A percentile compares a stretch with the other conserved stretches of the same genome.
Conservation (phyloP, 495 filamentous ascomycete species). For the Alectoria sarmentosa region DNA sequence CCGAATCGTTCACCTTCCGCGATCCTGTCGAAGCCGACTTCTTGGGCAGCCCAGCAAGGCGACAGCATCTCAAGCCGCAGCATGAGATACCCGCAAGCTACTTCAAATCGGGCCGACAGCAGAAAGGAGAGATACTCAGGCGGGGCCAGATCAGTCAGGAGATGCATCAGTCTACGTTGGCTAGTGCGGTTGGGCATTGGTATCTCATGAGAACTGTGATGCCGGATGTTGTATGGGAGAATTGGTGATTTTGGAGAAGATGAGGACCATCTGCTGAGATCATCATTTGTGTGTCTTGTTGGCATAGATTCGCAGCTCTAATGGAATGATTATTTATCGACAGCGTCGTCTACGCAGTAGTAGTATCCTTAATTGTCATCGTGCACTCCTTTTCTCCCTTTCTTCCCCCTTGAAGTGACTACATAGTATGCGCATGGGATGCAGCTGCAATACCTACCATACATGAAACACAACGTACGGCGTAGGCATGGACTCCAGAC, state of each 20-base stretch:
- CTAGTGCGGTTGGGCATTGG: slow-evolving; percentile 81
- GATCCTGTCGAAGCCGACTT: slow-evolving; percentile 57
- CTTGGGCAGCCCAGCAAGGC: slow-evolving; percentile 61
- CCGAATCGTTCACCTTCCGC: slow-evolving; percentile 55
- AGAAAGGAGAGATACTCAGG: slow-evolving; percentile 41
- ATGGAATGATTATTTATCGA: too few relatives aligned
- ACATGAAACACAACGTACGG: too few relatives aligned
- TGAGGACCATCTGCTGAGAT: too few relatives aligned
- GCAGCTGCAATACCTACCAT: too few relatives aligned
- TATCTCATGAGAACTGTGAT: slow-evolving; percentile 80
- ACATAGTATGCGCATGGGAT: too few relatives aligned
- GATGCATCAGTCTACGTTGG: slow-evolving; percentile 61
- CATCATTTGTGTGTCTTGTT: too few relatives aligned
- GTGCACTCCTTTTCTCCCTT: too few relatives aligned
- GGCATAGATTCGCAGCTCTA: too few relatives aligned
- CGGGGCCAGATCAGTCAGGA: slow-evolving; percentile 47
- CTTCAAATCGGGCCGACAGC: slow-evolving; percentile 37
- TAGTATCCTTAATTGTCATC: too few relatives aligned
- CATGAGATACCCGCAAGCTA: slow-evolving; percentile 56
- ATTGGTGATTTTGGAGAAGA: slow-evolving; percentile 72
- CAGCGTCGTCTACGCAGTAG: too few relatives aligned
- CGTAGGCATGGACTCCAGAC: too few relatives aligned
- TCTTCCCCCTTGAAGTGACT: too few relatives aligned
- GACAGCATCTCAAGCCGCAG: slow-evolving; percentile 62
- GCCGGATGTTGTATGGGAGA: slow-evolving; percentile 75